Evolutionary conservation across 768 basidiomycete species (phyloP), one percentile per base, ranked within the genome.

Genomic region (Lactarius evosmus): DNA sequence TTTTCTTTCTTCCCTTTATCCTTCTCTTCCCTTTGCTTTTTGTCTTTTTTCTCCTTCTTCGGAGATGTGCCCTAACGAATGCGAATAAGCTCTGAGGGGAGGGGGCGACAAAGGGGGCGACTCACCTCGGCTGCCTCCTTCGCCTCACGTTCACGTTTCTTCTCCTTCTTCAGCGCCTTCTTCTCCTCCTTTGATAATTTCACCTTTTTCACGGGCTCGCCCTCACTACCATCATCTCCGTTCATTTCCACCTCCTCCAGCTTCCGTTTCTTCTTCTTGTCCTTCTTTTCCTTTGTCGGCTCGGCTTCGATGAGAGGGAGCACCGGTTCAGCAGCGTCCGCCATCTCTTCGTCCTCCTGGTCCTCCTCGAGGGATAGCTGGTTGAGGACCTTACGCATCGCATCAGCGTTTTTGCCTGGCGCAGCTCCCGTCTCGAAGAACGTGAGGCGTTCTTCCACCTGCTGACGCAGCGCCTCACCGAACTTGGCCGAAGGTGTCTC

Each of bases 391-490:
- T 89, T 92, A 66, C 88, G 85, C 66, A 97, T 94, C n/a, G 89
- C 91, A 66, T 96, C 95, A 29, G 91, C 82, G 61, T 92, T 97
- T 79, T 95, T 98, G 30, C 85, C 84, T 25, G 95, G 95, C 9
- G 94, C 85, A 8, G 83, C 83, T 7, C 96, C 96, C 0, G 86
- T 90, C 75, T 96, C 95, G 78, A 97, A 99, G 79, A 98, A 98
- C 63, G 81, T 80, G 3, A 99, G 82, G 14, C 97, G 87, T 75
- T 98, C 96, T 74, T 98, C 96, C 16, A 99, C 97, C 76, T 99
- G 97, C 6, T 83, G 81, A 5, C 91, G 85, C 11, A 99, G 84
- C 3, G 95, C 97, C 72, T 98, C 95, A 67, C 97, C 97, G 69
- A 95, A 98, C 72, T 95, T 95, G 52, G 92, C 75, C 7, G 94